Conservation (phyloP, 352 stramenopile species). For the Phytophthora vignae region DNA sequence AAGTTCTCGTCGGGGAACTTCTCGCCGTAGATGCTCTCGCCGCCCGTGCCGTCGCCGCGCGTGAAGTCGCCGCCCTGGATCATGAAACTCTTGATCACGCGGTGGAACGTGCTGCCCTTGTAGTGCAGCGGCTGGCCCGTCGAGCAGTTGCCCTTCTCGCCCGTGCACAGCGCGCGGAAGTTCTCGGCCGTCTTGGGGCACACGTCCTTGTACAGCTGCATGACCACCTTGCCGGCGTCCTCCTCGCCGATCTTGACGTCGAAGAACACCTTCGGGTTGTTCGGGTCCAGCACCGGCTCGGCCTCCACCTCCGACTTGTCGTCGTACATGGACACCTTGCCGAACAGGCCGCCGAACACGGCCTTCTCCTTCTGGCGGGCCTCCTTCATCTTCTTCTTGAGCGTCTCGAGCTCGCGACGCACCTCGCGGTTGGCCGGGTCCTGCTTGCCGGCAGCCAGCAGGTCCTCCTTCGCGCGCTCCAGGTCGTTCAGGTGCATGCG, state of each 20-base stretch:
- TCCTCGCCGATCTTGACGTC: slow-evolving; percentile 95
- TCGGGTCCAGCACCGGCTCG: slow-evolving; percentile 67
- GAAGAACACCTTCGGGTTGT: slow-evolving; percentile 99
- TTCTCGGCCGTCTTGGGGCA: slow-evolving; percentile 98
- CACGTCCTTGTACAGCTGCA: slow-evolving; percentile 97
- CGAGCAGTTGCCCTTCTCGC: slow-evolving; percentile 94
- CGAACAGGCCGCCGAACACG: slow-evolving; percentile 96
- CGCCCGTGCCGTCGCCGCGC: slow-evolving; percentile 94
- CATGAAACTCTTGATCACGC: slow-evolving; percentile 97
- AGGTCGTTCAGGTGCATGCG: slow-evolving; percentile 88
- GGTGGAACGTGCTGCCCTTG: slow-evolving; percentile 98
- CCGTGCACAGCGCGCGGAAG: slow-evolving; percentile 98
- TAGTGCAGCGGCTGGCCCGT: slow-evolving; percentile 94
- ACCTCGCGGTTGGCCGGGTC: slow-evolving; percentile 88
- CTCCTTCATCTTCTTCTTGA: slow-evolving; percentile 90
- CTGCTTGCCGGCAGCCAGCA: slow-evolving; percentile 82
- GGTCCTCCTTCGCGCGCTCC: slow-evolving; percentile 88
- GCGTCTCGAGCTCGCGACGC: slow-evolving; percentile 72
- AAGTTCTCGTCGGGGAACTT: slow-evolving; percentile 99
- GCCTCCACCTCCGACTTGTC: slow-evolving; percentile 93
- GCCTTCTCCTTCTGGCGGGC: slow-evolving; percentile 96
- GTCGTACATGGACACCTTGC: slow-evolving; percentile 97
- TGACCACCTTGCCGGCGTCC: slow-evolving; percentile 91
- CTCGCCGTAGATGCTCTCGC: slow-evolving; percentile 94
- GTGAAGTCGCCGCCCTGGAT: slow-evolving; percentile 98